Conservation (phyloP, 1,284 basidiomycete genomes). For the Papiliotrema nemorosa region DNA sequence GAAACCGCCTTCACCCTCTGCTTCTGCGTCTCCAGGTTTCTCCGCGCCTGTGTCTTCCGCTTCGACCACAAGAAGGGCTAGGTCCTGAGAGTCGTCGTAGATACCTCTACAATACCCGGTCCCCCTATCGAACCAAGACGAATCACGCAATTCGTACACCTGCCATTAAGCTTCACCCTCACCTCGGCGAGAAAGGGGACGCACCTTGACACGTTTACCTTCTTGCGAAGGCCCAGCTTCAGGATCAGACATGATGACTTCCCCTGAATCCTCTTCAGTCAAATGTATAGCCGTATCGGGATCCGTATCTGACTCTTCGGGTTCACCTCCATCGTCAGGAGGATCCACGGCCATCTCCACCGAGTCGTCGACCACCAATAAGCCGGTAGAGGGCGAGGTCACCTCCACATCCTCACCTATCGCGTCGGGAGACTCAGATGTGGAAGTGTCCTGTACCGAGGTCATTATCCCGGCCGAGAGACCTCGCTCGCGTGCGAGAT, state of each 20-base stretch:
- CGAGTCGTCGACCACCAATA: neutral
- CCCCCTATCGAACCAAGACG: conserved; percentile 87
- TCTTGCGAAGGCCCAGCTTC: conserved; percentile 19
- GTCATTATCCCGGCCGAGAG: too few relatives aligned
- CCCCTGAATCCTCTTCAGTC: neutral
- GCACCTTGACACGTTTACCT: conserved; percentile 40
- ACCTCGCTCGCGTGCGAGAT: too few relatives aligned
- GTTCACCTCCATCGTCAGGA: neutral
- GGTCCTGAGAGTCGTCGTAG: conserved; percentile 69
- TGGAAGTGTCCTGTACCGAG: too few relatives aligned
- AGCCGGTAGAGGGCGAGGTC: too few relatives aligned
- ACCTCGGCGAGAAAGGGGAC: conserved; percentile 5
- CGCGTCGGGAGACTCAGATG: too few relatives aligned
- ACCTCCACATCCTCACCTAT: too few relatives aligned
- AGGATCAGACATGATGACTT: conserved; percentile 9
- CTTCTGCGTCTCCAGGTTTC: conserved; percentile 60
- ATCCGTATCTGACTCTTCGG: conserved; percentile 1
- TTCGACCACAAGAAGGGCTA: conserved; percentile 79
- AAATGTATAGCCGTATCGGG: too few relatives aligned
- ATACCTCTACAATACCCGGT: conserved; percentile 90
- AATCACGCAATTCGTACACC: conserved; percentile 87
- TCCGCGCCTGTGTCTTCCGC: conserved; percentile 56
- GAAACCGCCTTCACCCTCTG: conserved; percentile 38
- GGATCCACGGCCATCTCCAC: neutral
- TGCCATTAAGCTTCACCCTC: too few relatives aligned